phyloP scores from a whole-genome alignment of 805 yeast genomes.

The Huiozyma sinensis region DNA sequence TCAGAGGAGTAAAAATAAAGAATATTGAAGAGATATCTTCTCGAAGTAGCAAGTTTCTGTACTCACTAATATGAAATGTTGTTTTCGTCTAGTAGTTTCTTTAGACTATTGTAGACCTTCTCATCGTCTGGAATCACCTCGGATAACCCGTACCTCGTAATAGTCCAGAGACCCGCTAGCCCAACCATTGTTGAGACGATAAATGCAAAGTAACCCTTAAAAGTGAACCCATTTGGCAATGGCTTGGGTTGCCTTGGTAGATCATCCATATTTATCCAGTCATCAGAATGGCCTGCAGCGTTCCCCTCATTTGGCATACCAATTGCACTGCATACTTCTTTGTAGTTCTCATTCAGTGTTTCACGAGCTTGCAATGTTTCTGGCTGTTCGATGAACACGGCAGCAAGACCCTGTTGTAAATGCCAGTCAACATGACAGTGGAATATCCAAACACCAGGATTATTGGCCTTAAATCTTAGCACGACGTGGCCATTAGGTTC shows the following conservation, averaged over 20 bases:
- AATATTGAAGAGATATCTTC: not conserved
- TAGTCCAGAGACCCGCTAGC: slow-evolving; percentile 47
- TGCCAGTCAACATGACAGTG: slow-evolving; percentile 90
- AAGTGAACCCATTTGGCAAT: slow-evolving; percentile 61
- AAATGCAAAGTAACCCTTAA: slow-evolving; percentile 59
- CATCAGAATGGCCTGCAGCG: slow-evolving; percentile 56
- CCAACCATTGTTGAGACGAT: slow-evolving; percentile 44
- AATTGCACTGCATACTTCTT: slow-evolving; percentile 38
- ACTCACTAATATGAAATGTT: slow-evolving; percentile 6
- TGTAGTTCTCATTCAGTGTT: slow-evolving; percentile 38
- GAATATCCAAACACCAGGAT: slow-evolving; percentile 92
- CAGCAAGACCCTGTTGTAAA: slow-evolving; percentile 70
- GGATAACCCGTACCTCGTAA: slow-evolving; percentile 54
- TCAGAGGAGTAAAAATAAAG: not conserved
- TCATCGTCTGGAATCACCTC: slow-evolving; percentile 45
- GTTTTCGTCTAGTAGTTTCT: slow-evolving; percentile 23
- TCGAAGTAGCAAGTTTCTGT: not conserved
- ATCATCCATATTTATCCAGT: slow-evolving; percentile 49
- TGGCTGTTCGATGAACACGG: slow-evolving; percentile 65
- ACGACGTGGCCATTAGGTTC: slow-evolving; percentile 60
- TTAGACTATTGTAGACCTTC: slow-evolving; percentile 31
- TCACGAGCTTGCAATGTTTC: slow-evolving; percentile 35
- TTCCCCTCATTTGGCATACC: slow-evolving; percentile 45
- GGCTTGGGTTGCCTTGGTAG: slow-evolving; percentile 51
- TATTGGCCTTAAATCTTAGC: slow-evolving; percentile 64